Evolutionary conservation across 108 stramenopile genomes (phyloP).

Genomic region (Cylindrotheca fusiformis): DNA sequence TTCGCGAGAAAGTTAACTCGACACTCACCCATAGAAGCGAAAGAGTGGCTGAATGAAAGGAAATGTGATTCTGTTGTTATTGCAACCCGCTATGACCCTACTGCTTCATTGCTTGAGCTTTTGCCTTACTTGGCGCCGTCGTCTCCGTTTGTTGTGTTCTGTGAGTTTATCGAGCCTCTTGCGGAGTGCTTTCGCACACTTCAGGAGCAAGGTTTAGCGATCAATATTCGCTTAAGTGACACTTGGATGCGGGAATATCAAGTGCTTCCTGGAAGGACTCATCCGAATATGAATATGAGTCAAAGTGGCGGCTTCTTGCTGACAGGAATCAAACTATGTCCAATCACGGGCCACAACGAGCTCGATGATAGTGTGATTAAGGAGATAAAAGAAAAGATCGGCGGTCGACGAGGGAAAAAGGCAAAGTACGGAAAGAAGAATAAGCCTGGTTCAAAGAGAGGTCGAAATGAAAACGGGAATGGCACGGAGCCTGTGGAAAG

Average conservation of each 20-base stretch:
- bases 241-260: conserved; percentile 92
- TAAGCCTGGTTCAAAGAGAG: conserved; percentile 17
- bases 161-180: conserved; percentile 87
- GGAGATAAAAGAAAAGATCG: conserved; percentile 49
- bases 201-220: conserved; percentile 71
- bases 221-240: conserved; percentile 80
- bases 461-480: conserved; percentile 3
- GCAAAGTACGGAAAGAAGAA: conserved; percentile 7
- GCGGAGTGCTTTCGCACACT: conserved; percentile 68
- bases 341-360: conserved; percentile 72
- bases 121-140: conserved; percentile 73
- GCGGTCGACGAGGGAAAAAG: conserved; percentile 57
- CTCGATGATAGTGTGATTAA: conserved; percentile 56
- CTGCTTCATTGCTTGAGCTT: conserved; percentile 53
- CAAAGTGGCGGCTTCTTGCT: conserved; percentile 87
- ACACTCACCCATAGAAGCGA: conserved; percentile 50
- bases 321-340: conserved; percentile 81
- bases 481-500: not conserved
- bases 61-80: conserved; percentile 77
- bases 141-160: conserved; percentile 86
- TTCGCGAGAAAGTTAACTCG: conserved; percentile 79
- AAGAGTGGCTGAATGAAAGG: conserved; percentile 36
- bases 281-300: conserved; percentile 90
- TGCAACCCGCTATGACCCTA: conserved; percentile 72
- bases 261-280: conserved; percentile 83